Base-by-base conservation (phyloP, 2,329 filamentous ascomycete genomes). In the Xylariaceae sp. region DNA sequence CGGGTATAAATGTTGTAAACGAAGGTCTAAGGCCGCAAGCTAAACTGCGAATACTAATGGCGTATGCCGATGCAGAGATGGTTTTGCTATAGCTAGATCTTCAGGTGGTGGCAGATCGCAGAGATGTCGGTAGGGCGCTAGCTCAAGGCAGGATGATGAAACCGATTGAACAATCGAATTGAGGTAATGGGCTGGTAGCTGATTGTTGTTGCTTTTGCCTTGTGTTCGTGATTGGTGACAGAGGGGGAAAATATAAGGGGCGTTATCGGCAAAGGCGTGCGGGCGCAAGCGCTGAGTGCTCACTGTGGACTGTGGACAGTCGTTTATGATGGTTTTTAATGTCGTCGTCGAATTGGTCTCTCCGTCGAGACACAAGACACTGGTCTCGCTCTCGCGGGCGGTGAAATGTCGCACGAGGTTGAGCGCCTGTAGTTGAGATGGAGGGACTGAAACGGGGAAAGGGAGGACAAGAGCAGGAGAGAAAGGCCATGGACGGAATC, bases 301-400 rank as follows among this genome's bases (percentile, higher is more conserved):
- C 28, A 29, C 47, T 8, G 36, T 21, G 31, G 34, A 29, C 11
- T 28, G 33, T 33, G 47, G 47, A 31, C 4, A 19, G 34, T 37
- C 24, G 45, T 34, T 9, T 44, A 14, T 8, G 21, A n/a, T 49
- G 50, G 16, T 21, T 21, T 24, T 40, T 39, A 36, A 16, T 23
- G 34, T 56, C 33, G 52, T 48, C 14, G 34, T 48, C 24, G 28
- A 48, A 46, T 54, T 56, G 31, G 60, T 55, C 48, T 64, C 54
- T 58, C 60, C 60, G 41, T 64, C 43, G 58, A 64, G 60, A 61
- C 54, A 64, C 62, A 63, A 64, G 58, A 57, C 55, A 55, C 54
- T 54, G 47, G 61, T 61, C 61, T 63, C 61, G 61, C 61, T 64
- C 61, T 62, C 59, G 53, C 61, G 58, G 60, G 58, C 50, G 56